These are phyloP conservation scores for Cucumis melo DNA, from an alignment of 306 rosid species.

Conservation along the genomic window DNA sequence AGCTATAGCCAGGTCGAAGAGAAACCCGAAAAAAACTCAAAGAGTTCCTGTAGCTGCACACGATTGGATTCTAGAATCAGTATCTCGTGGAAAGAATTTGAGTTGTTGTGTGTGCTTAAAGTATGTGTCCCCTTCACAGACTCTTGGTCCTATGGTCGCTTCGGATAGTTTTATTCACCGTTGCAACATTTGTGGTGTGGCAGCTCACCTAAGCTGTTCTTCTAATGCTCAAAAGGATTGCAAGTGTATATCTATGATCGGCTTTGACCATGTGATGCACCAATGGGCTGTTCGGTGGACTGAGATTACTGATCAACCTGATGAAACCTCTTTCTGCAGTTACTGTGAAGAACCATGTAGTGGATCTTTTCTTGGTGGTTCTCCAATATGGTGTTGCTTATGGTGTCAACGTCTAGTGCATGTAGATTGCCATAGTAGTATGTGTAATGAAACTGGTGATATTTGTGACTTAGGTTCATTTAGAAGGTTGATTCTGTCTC, in stretches of 20 bases:
- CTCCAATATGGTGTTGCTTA: constrained; percentile 96
- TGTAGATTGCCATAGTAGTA: constrained; percentile 76
- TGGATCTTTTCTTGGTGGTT: constrained; percentile 90
- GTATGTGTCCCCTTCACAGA: constrained; percentile 66
- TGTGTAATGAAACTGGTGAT: constrained; percentile 88
- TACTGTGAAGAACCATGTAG: constrained; percentile 94
- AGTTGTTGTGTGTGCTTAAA: constrained; percentile 88
- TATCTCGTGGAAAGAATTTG: constrained; percentile 75
- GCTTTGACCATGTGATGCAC: constrained; percentile 61
- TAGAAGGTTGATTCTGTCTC: constrained; percentile 80
- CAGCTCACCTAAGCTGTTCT: constrained; percentile 77
- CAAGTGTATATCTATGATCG: constrained; percentile 86
- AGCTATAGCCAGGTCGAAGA: constrained; percentile 89
- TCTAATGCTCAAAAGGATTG: constrained; percentile 81
- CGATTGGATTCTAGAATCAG: constrained; percentile 68
- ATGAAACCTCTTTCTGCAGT: constrained; percentile 69
- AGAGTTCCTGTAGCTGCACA: constrained; percentile 68
- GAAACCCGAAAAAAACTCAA: constrained; percentile 63
- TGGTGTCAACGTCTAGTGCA: constrained; percentile 96
- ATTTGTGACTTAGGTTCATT: constrained; percentile 81
- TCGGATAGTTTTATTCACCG: constrained; percentile 71
- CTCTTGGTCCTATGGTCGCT: constrained; percentile 64
- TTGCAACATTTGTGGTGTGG: constrained; percentile 77
- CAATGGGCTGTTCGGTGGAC: constrained; percentile 99
- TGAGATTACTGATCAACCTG: constrained; percentile 77